phyloP scores from a whole-genome alignment of 2,329 filamentous ascomycete species.

The Tolypocladium pustulatum region DNA sequence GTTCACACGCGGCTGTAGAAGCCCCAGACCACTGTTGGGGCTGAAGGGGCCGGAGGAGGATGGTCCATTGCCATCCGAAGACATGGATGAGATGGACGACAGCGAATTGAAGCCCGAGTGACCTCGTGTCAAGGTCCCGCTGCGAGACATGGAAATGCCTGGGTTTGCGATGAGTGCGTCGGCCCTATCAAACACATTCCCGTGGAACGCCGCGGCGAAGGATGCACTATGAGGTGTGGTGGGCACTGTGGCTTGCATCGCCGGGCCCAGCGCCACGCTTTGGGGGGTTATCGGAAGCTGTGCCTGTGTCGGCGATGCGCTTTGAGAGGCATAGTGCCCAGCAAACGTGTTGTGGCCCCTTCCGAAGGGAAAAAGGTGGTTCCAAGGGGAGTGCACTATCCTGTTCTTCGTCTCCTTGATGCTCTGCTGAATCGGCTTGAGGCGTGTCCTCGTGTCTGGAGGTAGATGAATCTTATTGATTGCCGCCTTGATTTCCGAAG shows the following conservation, averaged over 20 bases:
- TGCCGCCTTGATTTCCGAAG: constrained; percentile 45
- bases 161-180: constrained; percentile 47
- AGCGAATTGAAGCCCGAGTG: constrained; percentile 27
- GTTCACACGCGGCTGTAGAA: constrained; percentile 23
- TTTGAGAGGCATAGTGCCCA: constrained; percentile 12
- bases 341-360: constrained; percentile 8
- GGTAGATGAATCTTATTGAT: constrained; percentile 43
- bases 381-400: constrained; percentile 54
- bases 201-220: constrained; percentile 43
- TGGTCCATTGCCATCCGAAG: constrained; percentile 26
- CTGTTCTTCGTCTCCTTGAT: constrained; percentile 70
- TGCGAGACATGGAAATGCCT: constrained; percentile 46
- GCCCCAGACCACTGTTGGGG: constrained; percentile 19
- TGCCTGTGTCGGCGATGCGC: constrained; percentile 14
- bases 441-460: constrained; percentile 58
- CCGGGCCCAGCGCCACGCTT: constrained; percentile 79
- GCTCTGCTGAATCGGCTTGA: constrained; percentile 71
- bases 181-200: constrained; percentile 50
- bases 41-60: constrained; percentile 18
- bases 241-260: constrained; percentile 80
- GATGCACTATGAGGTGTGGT: constrained; percentile 53
- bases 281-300: constrained; percentile 70
- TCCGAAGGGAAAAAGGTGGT: constrained; percentile 25
- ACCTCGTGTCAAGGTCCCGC: constrained; percentile 32
- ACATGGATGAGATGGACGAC: constrained; percentile 30